phyloP scores from a whole-genome alignment of 2,329 filamentous ascomycete genomes.

The Arthrobotrys musiformis region DNA sequence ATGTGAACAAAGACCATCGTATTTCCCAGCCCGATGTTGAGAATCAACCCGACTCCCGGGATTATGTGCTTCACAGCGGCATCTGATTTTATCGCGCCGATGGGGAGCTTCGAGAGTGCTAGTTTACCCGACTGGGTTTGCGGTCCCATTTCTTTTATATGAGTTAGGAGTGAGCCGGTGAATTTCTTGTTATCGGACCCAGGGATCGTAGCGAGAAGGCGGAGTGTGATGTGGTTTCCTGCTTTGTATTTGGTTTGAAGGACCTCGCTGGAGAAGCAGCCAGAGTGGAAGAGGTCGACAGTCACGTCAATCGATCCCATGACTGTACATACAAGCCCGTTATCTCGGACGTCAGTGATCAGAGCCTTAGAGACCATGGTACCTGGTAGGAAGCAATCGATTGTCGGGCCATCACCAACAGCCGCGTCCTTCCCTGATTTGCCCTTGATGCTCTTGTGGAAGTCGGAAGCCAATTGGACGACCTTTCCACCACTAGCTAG shows the following conservation, averaged over 20 bases:
- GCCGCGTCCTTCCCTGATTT: conserved; percentile 58
- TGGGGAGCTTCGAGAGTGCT: conserved; percentile 68
- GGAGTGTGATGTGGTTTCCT: conserved; percentile 83
- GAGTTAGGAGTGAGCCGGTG: conserved; percentile 87
- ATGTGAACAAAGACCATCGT: conserved; percentile 93
- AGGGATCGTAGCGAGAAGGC: conserved; percentile 89
- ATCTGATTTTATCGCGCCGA: conserved; percentile 80
- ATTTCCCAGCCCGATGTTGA: conserved; percentile 74
- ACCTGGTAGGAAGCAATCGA: conserved; percentile 90
- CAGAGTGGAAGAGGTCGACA: conserved; percentile 89
- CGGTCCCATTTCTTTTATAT: conserved; percentile 74
- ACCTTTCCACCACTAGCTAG: conserved; percentile 82
- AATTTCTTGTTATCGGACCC: conserved; percentile 81
- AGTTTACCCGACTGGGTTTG: conserved; percentile 64
- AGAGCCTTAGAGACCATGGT: conserved; percentile 83
- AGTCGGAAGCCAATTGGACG: conserved; percentile 82
- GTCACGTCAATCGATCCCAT: conserved; percentile 92
- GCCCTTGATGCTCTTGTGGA: conserved; percentile 69
- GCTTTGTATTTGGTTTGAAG: conserved; percentile 82
- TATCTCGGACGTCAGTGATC: conserved; percentile 75
- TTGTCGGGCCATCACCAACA: conserved; percentile 77
- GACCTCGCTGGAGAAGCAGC: conserved; percentile 75
- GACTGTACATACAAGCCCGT: conserved; percentile 86
- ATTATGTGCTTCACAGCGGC: conserved; percentile 84
- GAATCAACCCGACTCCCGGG: conserved; percentile 80